A percentile compares a stretch with the other conserved stretches of the same genome.
Evolutionary conservation across 2,329 filamentous ascomycete species (phyloP).

Genomic region (Parastagonospora avenae): DNA sequence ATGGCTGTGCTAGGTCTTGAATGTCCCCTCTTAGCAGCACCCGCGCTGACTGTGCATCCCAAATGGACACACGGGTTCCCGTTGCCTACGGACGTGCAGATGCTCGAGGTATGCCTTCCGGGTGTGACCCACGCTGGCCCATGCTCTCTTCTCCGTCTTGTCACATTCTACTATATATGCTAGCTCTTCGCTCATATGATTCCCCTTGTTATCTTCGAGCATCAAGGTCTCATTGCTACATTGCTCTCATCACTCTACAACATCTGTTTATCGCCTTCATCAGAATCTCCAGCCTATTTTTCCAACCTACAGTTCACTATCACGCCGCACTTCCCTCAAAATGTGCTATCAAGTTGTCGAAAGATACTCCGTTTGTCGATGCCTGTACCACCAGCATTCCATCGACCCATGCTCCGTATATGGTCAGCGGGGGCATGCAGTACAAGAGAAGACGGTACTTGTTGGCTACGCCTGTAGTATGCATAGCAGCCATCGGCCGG

Average conservation of each 20-base stretch:
- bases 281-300: slow-evolving; percentile 2
- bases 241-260: slow-evolving; percentile 13
- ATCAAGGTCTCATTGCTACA: slow-evolving; percentile 16
- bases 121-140: slow-evolving; percentile 30
- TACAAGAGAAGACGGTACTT: slow-evolving; percentile 76
- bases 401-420: slow-evolving; percentile 81
- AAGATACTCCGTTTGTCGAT: slow-evolving; percentile 83
- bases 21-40: slow-evolving; percentile 34
- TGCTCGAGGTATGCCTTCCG: slow-evolving; percentile 32
- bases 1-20: slow-evolving; percentile 44
- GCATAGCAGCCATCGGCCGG: slow-evolving; percentile 52
- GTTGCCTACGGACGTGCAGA: slow-evolving; percentile 44
- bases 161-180: slow-evolving; percentile 41
- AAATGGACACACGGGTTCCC: slow-evolving; percentile 38
- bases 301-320: slow-evolving; percentile 1
- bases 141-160: slow-evolving; percentile 23
- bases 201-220: slow-evolving; percentile 13
- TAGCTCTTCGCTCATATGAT: slow-evolving; percentile 25
- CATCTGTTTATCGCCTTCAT: slow-evolving; percentile 1
- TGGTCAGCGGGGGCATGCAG: slow-evolving; percentile 71
- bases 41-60: slow-evolving; percentile 43
- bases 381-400: slow-evolving; percentile 85
- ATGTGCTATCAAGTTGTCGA: slow-evolving; percentile 93
- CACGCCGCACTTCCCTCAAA: slow-evolving; percentile 2
- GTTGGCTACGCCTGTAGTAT: slow-evolving; percentile 79